phyloP scores from a whole-genome alignment of 2,329 filamentous ascomycete genomes.

The Achaetomium macrosporum region DNA sequence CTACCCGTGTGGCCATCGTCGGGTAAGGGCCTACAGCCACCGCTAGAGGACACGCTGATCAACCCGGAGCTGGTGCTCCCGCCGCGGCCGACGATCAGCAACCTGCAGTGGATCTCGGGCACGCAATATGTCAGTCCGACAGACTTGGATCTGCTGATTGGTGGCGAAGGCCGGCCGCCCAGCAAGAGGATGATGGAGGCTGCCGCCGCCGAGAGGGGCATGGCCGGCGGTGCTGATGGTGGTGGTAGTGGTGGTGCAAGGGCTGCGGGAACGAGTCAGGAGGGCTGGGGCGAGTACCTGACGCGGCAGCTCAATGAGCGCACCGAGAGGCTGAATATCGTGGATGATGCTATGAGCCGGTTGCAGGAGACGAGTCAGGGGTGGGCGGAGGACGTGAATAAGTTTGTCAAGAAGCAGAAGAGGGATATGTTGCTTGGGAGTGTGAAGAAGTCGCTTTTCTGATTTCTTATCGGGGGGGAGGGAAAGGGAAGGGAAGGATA shows the following conservation, averaged over 20 bases:
- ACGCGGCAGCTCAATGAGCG: conserved; percentile 82
- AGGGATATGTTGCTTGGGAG: conserved; percentile 70
- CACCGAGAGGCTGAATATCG: conserved; percentile 77
- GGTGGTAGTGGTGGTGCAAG: conserved; percentile 28
- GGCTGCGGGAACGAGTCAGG: conserved; percentile 35
- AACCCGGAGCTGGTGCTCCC: conserved; percentile 71
- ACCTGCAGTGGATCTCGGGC: conserved; percentile 92
- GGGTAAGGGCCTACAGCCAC: conserved; percentile 57
- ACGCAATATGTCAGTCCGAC: conserved; percentile 83
- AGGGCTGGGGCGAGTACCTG: conserved; percentile 75
- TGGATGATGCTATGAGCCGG: conserved; percentile 79
- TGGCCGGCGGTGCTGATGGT: conserved; percentile 30
- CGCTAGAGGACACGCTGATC: conserved; percentile 65
- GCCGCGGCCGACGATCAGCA: conserved; percentile 85
- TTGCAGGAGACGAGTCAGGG: conserved; percentile 73
- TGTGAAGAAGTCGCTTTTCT: conserved; percentile 53
- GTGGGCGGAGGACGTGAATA: conserved; percentile 83
- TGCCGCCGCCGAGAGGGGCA: conserved; percentile 64
- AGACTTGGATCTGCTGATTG: conserved; percentile 86
- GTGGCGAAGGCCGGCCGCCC: conserved; percentile 79
- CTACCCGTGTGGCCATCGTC: conserved; percentile 79
- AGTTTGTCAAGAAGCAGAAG: conserved; percentile 84
- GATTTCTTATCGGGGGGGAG: conserved; percentile 16
- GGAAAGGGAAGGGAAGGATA: background rate
- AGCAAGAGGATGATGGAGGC: conserved; percentile 85